Base-by-base conservation (phyloP, 2,329 filamentous ascomycete genomes). In the Hymenoscyphus linearis region DNA sequence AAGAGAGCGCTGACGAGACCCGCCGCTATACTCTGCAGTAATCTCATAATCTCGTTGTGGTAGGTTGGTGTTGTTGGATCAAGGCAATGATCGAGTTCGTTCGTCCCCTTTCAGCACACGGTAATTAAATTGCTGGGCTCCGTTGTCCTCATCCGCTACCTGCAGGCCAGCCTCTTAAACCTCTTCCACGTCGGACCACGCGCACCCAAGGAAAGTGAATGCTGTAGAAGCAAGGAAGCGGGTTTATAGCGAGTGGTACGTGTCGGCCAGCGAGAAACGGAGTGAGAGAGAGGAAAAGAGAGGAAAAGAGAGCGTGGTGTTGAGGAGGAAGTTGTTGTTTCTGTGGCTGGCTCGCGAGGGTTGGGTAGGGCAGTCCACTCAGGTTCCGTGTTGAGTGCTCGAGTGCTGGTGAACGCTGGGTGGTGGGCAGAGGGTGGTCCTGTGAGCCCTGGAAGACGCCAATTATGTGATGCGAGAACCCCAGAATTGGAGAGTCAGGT, bases 21-120 rank as follows among this genome's bases (percentile, higher is more conserved):
- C 54, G 66, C 61, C 53, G 67, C 63, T 58, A 72, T 64, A 40
- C 64, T 66, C 60, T 40, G 63, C 58, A 69, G 70, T 67, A 59
- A 55, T 67, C 57, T 61, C 62, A 59, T 64, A 52, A 31, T 57
- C 26, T 52, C 18, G 22, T 31, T 16, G 40, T 58, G 26, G n/a
- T 52, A 26, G 18, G 40, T 35, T 22, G 34, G 34, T 44, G n/a
- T 35, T 27, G 56, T 27, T 26, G 9, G 26, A 52, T 52, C 22
- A 14, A 31, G 2, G 3, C 13, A 44, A 14, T 12, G 25, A 12
- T n/a, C 13, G 22, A 12, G 27, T 18, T 44, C 55, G 18, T 14
- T 18, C 27, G 18, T 44, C 55, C 35, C 26, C 55, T 44, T 57
- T 40, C 55, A 40, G 55, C 44, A 36, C 56, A 31, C 27, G 27